Base-by-base conservation (phyloP, 345 rosid species). In the Draba incana region DNA sequence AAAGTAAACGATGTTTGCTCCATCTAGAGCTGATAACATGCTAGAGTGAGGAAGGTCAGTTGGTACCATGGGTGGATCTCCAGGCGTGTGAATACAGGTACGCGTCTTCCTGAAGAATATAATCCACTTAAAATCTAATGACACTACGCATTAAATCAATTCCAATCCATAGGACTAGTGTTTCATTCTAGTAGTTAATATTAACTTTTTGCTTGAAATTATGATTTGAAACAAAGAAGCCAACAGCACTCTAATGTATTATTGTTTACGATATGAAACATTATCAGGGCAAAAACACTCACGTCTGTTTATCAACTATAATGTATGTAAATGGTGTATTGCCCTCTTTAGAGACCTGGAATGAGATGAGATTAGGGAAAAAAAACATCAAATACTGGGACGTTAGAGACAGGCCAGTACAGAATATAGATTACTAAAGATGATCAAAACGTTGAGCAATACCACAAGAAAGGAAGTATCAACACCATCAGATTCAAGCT, bases 51-150 rank as follows among this genome's bases (percentile, higher is more conserved):
- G 63, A 65, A 93, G 82, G 24, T 88, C 97, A 46, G 77, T 80
- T 1, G 88, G 87, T 62, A 47, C 58, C 88, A 90, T 77, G 39
- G 82, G 87, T 59, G 97, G 98, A 48, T 76, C 30, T 63, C 96
- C 98, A 28, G 92, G 88, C 23, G 96, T 87, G 59, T 90, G 91
- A 62, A 90, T 93, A 77, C 97, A 93, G 28, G 98, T 93, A 6
- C 98, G 96, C 15, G 96, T 93, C 77, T 85, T 84, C 83, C 98
- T 93, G 82, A 47, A 80, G 41, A 44, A 53, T 4, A 66, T 20
- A 38, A 53, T 2, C 25, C 39, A 1, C 10, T 27, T 4, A 66
- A 66, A 42, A 68, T 55, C 56, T 3, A 14, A 54, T 42, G 15
- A 41, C 27, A 20, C 23, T 15, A 10, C 0, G 3, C n/a, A 12